Evolutionary conservation across 2,329 filamentous ascomycete genomes (phyloP), one percentile per base, ranked within the genome.

Genomic region (Colletotrichum filicis): DNA sequence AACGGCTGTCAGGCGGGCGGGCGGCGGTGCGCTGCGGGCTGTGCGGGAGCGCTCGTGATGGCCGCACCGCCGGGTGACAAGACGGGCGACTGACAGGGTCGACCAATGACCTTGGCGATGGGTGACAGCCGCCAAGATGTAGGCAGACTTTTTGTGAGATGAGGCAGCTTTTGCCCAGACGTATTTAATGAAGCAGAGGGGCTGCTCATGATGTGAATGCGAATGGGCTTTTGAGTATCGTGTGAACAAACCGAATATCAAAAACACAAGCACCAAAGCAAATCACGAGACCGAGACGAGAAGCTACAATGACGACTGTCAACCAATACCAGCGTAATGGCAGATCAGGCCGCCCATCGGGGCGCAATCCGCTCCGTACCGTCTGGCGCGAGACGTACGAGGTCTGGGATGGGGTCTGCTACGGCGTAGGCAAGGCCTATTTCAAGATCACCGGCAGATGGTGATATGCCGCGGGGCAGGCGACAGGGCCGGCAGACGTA

Each of bases 311-410:
- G 60, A 92, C 88, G 89, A 92, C 92, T 77, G 88, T 89, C 77
- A 92, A 88, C 66, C 91, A 92, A 73, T 91, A 87, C 8, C 91
- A 89, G 71, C 88, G 87, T 83, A 87, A 89, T 0, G 89, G 89
- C 1, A 87, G 82, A 74, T 90, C 85, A 12, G 85, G 80, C 16
- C 90, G 79, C 37, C 82, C 82, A 74, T 82, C 86, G 19, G 88
- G 87, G 30, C 82, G 62, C 62, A 74, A 69, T 14, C 72, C 72
- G 28, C 32, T 74, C 57, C 59, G 56, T 30, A 74, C 72, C 26
- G 65, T 82, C 46, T 79, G 79, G 77, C 78, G 78, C 64, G 80
- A 77, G 74, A 82, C 81, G n/a, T 78, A 81, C 73, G 78, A 82
- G 68, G 61, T 81, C 26, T 85, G 83, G 83, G 83, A 84, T 26